These are phyloP conservation scores for Lentinus polychrous DNA, from an alignment of 1,284 basidiomycete species.

Conservation along the genomic window DNA sequence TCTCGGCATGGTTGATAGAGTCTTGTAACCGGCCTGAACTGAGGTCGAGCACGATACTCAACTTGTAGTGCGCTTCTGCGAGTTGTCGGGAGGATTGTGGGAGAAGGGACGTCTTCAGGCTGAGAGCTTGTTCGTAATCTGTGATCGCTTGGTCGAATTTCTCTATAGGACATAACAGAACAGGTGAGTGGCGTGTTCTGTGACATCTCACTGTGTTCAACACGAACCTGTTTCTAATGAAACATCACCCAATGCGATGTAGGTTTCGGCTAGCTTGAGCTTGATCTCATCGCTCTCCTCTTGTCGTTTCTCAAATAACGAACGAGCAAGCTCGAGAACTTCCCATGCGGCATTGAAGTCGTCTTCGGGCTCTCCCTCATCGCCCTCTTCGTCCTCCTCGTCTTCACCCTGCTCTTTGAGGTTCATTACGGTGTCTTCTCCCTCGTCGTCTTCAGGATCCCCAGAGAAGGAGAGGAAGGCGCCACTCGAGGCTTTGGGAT, in stretches of 20 bases:
- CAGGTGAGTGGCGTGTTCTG: neutral
- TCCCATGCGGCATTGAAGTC: conserved; percentile 96
- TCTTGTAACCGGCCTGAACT: conserved; percentile 75
- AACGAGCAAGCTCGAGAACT: conserved; percentile 80
- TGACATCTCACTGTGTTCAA: neutral
- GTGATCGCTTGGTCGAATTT: conserved; percentile 88
- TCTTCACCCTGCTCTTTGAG: conserved; percentile 41
- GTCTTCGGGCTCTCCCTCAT: conserved; percentile 76
- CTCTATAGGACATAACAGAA: conserved; percentile 40
- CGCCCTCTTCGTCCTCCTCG: conserved; percentile 47
- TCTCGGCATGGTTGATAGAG: conserved; percentile 73
- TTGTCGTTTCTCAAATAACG: conserved; percentile 69
- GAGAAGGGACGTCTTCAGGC: conserved; percentile 64
- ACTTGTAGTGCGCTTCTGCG: conserved; percentile 85
- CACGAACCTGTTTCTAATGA: conserved; percentile 80
- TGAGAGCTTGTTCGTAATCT: conserved; percentile 73
- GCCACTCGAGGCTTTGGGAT: conserved; percentile 26
- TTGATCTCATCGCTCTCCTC: conserved; percentile 52
- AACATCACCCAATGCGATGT: conserved; percentile 80
- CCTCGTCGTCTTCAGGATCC: conserved; percentile 48
- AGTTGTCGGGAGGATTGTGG: conserved; percentile 79
- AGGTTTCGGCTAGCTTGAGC: conserved; percentile 79
- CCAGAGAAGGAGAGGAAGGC: conserved; percentile 72
- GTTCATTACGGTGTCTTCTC: conserved; percentile 46
- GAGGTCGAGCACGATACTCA: conserved; percentile 84